Evolutionary conservation across 2,329 filamentous ascomycete species (phyloP).

Genomic region (Exophiala bonariae): DNA sequence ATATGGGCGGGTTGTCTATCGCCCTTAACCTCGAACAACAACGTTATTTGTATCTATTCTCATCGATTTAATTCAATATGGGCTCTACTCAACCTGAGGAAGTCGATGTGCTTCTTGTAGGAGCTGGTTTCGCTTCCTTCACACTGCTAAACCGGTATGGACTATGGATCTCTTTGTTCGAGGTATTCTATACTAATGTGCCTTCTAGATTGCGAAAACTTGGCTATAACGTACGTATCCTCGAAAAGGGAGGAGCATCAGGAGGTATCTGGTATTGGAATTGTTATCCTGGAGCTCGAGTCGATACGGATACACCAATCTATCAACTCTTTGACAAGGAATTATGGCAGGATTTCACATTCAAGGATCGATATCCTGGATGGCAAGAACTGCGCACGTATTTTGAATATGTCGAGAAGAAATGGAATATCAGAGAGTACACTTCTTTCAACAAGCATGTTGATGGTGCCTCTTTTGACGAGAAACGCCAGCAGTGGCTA

Average conservation of each 20-base stretch:
- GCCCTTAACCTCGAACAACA: no score
- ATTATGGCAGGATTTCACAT: constrained; percentile 48
- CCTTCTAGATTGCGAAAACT: constrained; percentile 45
- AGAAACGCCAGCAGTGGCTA: constrained; percentile 21
- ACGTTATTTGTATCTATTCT: neutral
- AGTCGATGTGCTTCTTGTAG: constrained; percentile 29
- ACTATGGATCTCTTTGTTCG: neutral
- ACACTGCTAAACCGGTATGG: constrained; percentile 45
- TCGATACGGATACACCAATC: constrained; percentile 23
- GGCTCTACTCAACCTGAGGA: constrained; percentile 18
- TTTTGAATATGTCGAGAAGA: constrained; percentile 43
- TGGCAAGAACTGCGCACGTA: constrained; percentile 41
- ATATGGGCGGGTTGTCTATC: no score
- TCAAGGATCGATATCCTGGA: constrained; percentile 38
- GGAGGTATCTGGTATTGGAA: constrained; percentile 40
- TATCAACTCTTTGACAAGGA: constrained; percentile 31
- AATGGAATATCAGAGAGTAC: constrained; percentile 39
- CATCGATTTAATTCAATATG: constrained; percentile 8
- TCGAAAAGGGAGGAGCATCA: constrained; percentile 52
- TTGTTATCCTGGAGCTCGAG: constrained; percentile 40
- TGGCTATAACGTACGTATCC: constrained; percentile 50
- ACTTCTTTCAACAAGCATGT: constrained; percentile 37
- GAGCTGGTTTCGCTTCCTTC: constrained; percentile 43
- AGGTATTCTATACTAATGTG: neutral
- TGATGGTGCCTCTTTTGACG: constrained; percentile 37